phyloP scores from a whole-genome alignment of 176 grass and related monocot species.

The Raddia guianensis region DNA sequence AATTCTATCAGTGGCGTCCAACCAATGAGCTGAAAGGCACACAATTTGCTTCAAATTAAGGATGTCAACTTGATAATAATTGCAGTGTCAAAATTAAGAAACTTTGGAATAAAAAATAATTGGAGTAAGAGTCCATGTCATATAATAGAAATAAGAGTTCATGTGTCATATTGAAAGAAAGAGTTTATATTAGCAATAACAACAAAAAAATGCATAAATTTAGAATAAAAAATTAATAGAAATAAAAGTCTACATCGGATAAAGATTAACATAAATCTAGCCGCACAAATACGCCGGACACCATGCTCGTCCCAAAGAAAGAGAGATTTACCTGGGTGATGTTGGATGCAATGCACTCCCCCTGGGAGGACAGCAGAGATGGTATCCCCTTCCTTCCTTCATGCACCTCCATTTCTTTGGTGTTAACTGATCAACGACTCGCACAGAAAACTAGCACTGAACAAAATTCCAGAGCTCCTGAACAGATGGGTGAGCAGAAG shows the following conservation, averaged over 20 bases:
- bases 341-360: conserved; percentile 73
- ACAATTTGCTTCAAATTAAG: conserved; percentile 17
- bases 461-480: conserved; percentile 7
- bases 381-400: conserved; percentile 76
- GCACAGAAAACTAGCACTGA: neutral
- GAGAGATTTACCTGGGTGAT: conserved; percentile 61
- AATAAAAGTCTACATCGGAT: no score
- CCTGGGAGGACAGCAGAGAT: conserved; percentile 54
- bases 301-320: no score
- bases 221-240: no score
- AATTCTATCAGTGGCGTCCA: conserved; percentile 88
- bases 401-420: conserved; percentile 40
- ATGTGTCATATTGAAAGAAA: no score
- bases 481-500: neutral
- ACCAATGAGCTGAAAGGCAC: conserved; percentile 70
- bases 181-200: no score
- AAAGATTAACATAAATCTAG: no score
- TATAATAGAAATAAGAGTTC: no score
- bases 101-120: neutral
- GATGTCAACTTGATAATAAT: neutral
- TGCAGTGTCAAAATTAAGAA: neutral
- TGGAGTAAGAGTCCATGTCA: no score
- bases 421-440: conserved; percentile 14
- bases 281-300: no score
- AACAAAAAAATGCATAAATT: no score